Evolutionary conservation across 768 basidiomycete species (phyloP).

Genomic region (Crepidotus variabilis): DNA sequence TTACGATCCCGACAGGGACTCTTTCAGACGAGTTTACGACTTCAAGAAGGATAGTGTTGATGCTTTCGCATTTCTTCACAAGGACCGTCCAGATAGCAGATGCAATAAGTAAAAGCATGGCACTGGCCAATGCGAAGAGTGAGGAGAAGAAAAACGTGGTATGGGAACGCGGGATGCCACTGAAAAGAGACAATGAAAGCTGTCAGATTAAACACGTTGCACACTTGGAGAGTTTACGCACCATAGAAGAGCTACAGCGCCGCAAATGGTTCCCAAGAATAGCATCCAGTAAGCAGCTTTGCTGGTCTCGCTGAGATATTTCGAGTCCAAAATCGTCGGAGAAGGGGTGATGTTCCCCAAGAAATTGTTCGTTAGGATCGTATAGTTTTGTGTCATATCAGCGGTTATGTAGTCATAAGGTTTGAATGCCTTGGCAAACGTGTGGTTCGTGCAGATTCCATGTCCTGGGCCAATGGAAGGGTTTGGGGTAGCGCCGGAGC

Average conservation of each 20-base stretch:
- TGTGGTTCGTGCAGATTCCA: slow-evolving; percentile 63
- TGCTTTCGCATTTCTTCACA: slow-evolving; percentile 54
- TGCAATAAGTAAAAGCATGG: slow-evolving; percentile 62
- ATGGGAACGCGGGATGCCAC: slow-evolving; percentile 64
- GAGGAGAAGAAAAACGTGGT: slow-evolving; percentile 68
- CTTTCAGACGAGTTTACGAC: slow-evolving; percentile 16
- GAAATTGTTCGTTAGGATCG: slow-evolving; percentile 7
- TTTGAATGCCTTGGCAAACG: slow-evolving; percentile 53
- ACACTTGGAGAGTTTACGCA: neutral
- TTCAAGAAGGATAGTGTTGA: slow-evolving; percentile 50
- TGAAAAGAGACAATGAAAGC: slow-evolving; percentile 20
- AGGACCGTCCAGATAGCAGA: slow-evolving; percentile 77
- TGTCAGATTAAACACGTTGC: neutral
- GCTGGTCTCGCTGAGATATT: slow-evolving; percentile 2
- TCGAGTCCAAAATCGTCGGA: slow-evolving; percentile 5
- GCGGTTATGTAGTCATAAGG: slow-evolving; percentile 62
- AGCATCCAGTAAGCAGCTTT: slow-evolving; percentile 12
- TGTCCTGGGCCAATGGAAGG: slow-evolving; percentile 40
- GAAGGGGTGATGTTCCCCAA: neutral
- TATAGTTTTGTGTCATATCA: slow-evolving; percentile 8
- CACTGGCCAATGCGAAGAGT: slow-evolving; percentile 54
- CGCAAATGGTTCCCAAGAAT: slow-evolving; percentile 8
- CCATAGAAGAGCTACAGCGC: slow-evolving; percentile 3
- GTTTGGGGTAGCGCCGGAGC: slow-evolving; percentile 3
- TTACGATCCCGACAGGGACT: slow-evolving; percentile 52